These are phyloP conservation scores for Lavandula angustifolia DNA, from an alignment of 257 asterid genomes.

Conservation along the genomic window DNA sequence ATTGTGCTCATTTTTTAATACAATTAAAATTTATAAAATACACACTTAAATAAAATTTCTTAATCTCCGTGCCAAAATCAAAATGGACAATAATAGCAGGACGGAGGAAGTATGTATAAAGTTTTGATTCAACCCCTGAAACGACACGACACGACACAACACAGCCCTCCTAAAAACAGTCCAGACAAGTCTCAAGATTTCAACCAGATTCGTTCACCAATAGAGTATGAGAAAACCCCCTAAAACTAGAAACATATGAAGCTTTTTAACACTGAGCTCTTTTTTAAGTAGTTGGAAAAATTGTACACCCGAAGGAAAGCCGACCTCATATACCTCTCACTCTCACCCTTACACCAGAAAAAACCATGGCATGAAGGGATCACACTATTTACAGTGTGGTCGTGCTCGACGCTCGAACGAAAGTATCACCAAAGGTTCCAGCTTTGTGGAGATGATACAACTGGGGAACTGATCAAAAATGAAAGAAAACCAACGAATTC, in stretches of 20 bases:
- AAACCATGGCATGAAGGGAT: constrained; percentile 66
- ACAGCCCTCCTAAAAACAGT: too few species aligned
- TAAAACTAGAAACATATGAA: neutral
- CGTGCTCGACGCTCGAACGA: constrained; percentile 28
- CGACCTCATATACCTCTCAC: constrained; percentile 33
- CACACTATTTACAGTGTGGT: constrained; percentile 56
- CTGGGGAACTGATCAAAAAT: constrained; percentile 20
- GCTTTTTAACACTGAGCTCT: neutral
- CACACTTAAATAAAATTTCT: too few species aligned
- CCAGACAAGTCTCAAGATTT: constrained; percentile 13
- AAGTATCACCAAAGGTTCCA: constrained; percentile 27
- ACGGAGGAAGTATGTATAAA: too few species aligned
- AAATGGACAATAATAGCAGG: too few species aligned
- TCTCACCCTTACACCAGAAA: constrained; percentile 62
- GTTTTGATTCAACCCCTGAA: too few species aligned
- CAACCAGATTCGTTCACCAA: constrained; percentile 12
- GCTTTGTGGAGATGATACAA: constrained; percentile 23
- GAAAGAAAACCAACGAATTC: constrained; percentile 36
- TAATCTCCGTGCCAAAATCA: too few species aligned
- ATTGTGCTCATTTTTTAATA: too few species aligned
- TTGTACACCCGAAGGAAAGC: constrained; percentile 24
- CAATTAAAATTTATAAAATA: too few species aligned
- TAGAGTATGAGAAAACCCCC: neutral
- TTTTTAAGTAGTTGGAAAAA: neutral
- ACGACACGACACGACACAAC: too few species aligned